phyloP scores from a whole-genome alignment of 2,329 filamentous ascomycete species.

The Sporothrix globosa region DNA sequence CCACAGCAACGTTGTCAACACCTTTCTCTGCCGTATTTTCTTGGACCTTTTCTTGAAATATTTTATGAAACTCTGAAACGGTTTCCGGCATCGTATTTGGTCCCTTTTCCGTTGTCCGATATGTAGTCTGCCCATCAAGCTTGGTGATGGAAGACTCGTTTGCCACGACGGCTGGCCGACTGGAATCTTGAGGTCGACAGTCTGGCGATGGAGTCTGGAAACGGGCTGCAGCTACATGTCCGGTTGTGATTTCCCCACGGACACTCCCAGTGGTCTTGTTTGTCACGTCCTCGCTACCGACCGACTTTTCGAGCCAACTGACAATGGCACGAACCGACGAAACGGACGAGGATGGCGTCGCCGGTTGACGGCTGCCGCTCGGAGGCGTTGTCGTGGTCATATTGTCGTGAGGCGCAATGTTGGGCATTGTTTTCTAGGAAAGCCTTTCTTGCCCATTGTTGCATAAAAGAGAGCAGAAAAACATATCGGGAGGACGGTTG shows the following conservation, averaged over 20 bases:
- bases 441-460: neutral
- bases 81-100: neutral
- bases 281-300: neutral
- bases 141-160: neutral
- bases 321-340: constrained; percentile 32
- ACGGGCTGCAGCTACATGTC: neutral
- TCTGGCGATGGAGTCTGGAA: neutral
- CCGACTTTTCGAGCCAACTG: constrained; percentile 26
- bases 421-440: neutral
- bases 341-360: neutral
- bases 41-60: neutral
- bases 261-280: neutral
- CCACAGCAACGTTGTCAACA: neutral
- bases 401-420: neutral
- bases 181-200: too few species aligned
- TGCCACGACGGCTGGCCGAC: neutral
- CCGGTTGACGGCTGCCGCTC: neutral
- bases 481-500: neutral
- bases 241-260: neutral
- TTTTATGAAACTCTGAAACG: neutral
- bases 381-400: neutral
- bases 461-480: neutral
- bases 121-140: neutral
- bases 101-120: too few species aligned
- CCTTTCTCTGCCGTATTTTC: neutral